Evolutionary conservation across 306 rosid genomes (phyloP), one percentile per base, ranked within the genome.

Genomic region (Vicia faba): DNA sequence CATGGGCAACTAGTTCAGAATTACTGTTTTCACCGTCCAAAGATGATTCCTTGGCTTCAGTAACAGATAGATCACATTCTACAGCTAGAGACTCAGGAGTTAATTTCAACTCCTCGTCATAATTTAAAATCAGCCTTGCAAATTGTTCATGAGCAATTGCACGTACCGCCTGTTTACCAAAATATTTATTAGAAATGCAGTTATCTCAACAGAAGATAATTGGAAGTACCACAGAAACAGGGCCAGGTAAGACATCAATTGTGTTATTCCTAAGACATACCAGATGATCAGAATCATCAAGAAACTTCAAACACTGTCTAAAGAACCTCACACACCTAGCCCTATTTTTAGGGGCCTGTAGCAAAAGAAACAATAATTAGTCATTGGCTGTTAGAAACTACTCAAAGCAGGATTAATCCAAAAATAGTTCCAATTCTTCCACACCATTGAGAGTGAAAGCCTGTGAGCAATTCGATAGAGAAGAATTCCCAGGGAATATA

Each of bases 91-190:
- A 86, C n/a, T 87, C 95, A 25, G 84, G 62, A 5, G 83, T 86
- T 78, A 89, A 80, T 51, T 86, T 89, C 81, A 89, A 80, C 78
- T 86, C 93, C 25, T 92, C 91, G 48, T 87, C 87, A 5, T 82
- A 75, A 82, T 81, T 89, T 72, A 92, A 79, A 78, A 92, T 87
- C 78, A 92, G 85, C 88, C 98, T 89, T 2, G 98, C 98, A 80
- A 89, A 92, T 77, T 92, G 98, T 72, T 92, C 98, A 54, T 92
- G 98, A 46, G 96, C 98, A 74, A 83, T 81, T 77, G 98, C 98
- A 11, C 96, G 96, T 8, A 92, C 89, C 28, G 89, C 96, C 98
- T 92, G 92, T 78, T 69, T 20, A 77, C 58, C 45, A 82, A 55
- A 78, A 62, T 15, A 62, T 36, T 45, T 36, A 77, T 60, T 41